These are phyloP conservation scores for Debaryomyces singareniensis DNA, from an alignment of 1,139 yeast genomes.

Conservation along the genomic window DNA sequence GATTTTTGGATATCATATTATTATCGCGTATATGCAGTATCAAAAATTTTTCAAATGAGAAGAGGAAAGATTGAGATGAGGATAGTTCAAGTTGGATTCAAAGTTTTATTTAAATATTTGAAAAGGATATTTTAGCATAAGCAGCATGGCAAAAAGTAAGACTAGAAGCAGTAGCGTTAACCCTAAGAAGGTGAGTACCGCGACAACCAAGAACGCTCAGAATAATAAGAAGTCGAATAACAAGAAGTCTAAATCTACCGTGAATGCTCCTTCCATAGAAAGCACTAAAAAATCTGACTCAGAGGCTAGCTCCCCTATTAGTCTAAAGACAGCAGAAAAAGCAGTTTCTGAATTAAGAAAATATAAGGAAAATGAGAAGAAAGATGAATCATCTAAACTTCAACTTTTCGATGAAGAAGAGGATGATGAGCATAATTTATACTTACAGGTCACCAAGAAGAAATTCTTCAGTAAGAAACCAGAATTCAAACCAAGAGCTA, in stretches of 20 bases:
- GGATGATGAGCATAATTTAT: conserved; percentile 46
- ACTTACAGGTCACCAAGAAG: conserved; percentile 57
- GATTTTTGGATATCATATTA: conserved; percentile 1
- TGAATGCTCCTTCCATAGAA: no score
- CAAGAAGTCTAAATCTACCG: no score
- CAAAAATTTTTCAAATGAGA: conserved; percentile 3
- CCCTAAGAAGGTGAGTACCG: background rate
- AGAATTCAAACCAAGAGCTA: conserved; percentile 65
- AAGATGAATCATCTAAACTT: conserved; percentile 22
- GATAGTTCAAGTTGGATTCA: conserved; percentile 1
- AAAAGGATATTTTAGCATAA: conserved; percentile 3
- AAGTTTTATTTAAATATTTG: background rate
- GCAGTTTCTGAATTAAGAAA: conserved; percentile 51
- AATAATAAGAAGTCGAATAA: no score
- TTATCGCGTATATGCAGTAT: conserved; percentile 2
- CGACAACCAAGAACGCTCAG: background rate
- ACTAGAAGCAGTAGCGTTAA: conserved; percentile 2
- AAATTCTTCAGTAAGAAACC: conserved; percentile 59
- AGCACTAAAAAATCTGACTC: conserved; percentile 1
- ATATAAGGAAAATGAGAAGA: conserved; percentile 23
- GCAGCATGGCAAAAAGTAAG: conserved; percentile 7
- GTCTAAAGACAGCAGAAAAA: conserved; percentile 24
- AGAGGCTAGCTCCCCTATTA: conserved; percentile 12
- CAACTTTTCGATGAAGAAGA: conserved; percentile 44
- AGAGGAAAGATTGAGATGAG: conserved; percentile 2